Conservation (phyloP, 1,284 basidiomycete genomes). For the Pulveroboletus ridleyi region DNA sequence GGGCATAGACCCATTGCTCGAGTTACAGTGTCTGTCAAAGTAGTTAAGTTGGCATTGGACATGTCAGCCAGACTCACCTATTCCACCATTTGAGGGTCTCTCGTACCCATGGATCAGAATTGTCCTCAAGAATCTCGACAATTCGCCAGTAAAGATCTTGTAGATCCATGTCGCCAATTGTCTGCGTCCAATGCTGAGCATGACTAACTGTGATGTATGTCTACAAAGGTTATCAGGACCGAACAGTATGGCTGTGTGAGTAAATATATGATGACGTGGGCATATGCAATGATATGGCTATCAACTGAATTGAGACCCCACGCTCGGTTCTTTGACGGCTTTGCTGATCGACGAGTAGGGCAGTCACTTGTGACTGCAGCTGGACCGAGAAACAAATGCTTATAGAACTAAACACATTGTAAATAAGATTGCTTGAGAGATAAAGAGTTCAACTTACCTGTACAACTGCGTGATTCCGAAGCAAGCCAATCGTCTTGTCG, state of each 20-base stretch:
- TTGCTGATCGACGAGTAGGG: not conserved
- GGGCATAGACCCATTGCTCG: not conserved
- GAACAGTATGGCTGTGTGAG: not conserved
- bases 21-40: not conserved
- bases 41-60: not conserved
- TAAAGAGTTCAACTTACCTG: no score
- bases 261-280: not conserved
- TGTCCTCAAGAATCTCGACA: slow-evolving; percentile 7
- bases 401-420: not conserved
- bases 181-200: slow-evolving; percentile 5
- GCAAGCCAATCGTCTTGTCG: not conserved
- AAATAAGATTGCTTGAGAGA: no score
- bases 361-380: not conserved
- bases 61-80: not conserved
- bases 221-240: not conserved
- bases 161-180: slow-evolving; percentile 5
- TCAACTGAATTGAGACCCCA: not conserved
- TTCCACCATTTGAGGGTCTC: slow-evolving; percentile 19
- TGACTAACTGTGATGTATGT: slow-evolving; percentile 13
- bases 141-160: slow-evolving; percentile 16
- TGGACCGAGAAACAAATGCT: slow-evolving; percentile 1
- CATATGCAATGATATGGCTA: not conserved
- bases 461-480: not conserved
- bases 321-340: not conserved
- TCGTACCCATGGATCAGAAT: slow-evolving; percentile 7